Evolutionary conservation across 2,329 filamentous ascomycete genomes (phyloP).

Genomic region (Diaporthe capsici): DNA sequence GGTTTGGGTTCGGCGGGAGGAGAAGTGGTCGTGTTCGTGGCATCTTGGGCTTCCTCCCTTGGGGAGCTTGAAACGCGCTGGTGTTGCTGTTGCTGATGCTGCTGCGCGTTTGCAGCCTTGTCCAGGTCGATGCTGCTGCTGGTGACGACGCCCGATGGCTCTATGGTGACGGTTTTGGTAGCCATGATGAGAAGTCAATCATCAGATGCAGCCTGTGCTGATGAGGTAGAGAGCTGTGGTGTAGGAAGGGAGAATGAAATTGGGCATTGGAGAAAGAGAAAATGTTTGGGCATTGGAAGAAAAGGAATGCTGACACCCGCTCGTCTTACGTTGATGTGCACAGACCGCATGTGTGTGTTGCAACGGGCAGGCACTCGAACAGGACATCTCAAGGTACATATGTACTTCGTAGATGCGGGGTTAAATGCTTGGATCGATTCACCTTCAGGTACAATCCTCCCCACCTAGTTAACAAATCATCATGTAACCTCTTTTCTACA

Average conservation of each 20-base stretch:
- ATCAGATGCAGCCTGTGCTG: background rate
- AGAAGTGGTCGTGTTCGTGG: background rate
- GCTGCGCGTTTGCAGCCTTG: background rate
- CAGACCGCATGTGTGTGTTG: background rate
- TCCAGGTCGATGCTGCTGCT: background rate
- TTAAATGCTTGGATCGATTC: background rate
- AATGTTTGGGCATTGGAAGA: background rate
- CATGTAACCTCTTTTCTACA: too few relatives aligned
- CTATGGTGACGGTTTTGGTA: background rate
- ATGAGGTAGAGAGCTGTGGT: background rate
- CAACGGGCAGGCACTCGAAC: background rate
- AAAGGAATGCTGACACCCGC: background rate
- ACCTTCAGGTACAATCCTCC: background rate
- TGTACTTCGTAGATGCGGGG: background rate
- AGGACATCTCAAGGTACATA: background rate
- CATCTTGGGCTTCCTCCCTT: background rate
- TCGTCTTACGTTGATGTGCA: background rate
- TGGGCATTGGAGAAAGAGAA: background rate
- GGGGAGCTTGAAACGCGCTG: background rate
- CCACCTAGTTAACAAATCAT: too few relatives aligned
- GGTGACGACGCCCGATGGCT: background rate
- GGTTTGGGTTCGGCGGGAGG: background rate
- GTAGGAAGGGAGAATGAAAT: background rate
- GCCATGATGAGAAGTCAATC: background rate
- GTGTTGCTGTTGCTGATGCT: background rate